Evolutionary conservation across 164 flowering plant species (phyloP).

Genomic region (Vitis rupestris): DNA sequence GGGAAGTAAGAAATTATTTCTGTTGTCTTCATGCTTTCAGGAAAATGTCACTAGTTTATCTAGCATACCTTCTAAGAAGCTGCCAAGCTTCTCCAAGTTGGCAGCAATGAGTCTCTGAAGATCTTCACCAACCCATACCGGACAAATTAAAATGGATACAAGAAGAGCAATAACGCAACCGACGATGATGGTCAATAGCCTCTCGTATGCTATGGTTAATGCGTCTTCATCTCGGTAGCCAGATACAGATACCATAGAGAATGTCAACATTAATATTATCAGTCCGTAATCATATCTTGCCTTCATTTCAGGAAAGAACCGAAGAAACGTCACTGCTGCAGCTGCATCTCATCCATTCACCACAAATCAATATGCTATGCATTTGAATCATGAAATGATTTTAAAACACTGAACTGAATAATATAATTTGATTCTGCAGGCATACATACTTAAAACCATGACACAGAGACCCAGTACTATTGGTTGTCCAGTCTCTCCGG

Average conservation of each 20-base stretch:
- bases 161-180: not conserved
- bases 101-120: conserved; percentile 8
- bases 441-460: conserved; percentile 12
- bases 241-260: conserved; percentile 5
- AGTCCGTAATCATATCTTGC: conserved; percentile 16
- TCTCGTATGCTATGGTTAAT: not conserved
- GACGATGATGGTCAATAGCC: conserved; percentile 5
- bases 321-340: conserved; percentile 5
- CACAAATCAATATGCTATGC: not conserved
- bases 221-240: conserved; percentile 7
- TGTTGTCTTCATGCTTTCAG: not conserved
- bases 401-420: not conserved
- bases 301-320: conserved; percentile 11
- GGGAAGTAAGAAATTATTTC: not conserved
- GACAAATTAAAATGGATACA: conserved; percentile 1
- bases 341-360: conserved; percentile 3
- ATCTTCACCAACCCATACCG: conserved; percentile 16
- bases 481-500: conserved; percentile 13
- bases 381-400: not conserved
- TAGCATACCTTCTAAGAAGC: conserved; percentile 11
- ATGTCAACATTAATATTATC: conserved; percentile 11
- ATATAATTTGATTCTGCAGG: not conserved
- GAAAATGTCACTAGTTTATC: not conserved
- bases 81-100: conserved; percentile 8
- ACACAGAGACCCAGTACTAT: conserved; percentile 15